Evolutionary conservation across 2,329 filamentous ascomycete species (phyloP).

Genomic region (Stenocarpella maydis): DNA sequence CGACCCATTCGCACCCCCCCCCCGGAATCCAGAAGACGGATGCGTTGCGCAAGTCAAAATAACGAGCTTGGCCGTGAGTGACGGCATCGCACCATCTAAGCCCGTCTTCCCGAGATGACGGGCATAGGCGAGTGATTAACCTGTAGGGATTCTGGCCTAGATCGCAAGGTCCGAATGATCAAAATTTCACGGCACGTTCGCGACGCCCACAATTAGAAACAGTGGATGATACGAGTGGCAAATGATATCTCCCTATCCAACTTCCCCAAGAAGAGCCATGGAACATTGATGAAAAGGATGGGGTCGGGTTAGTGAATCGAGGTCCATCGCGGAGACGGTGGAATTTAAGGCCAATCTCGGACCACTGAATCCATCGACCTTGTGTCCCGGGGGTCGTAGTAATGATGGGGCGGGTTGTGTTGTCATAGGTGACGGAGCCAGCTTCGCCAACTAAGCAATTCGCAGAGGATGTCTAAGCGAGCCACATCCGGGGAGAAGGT

Average conservation of each 20-base stretch:
- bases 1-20: conserved; percentile 11
- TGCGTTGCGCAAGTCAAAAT: conserved; percentile 8
- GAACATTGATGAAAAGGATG: conserved; percentile 15
- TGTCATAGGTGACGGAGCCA: conserved; percentile 12
- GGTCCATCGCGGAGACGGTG: conserved; percentile 19
- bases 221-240: conserved; percentile 29
- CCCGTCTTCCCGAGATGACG: conserved; percentile 32
- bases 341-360: conserved; percentile 23
- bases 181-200: conserved; percentile 28
- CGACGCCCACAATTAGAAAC: conserved; percentile 27
- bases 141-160: conserved; percentile 27
- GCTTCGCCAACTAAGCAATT: conserved; percentile 18
- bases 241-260: conserved; percentile 15
- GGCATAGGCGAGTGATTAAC: conserved; percentile 34
- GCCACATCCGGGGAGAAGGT: conserved; percentile 13
- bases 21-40: conserved; percentile 7
- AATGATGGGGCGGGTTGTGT: conserved; percentile 9
- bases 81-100: conserved; percentile 31
- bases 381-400: conserved; percentile 1
- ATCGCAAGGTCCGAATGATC: conserved; percentile 19
- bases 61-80: conserved; percentile 20
- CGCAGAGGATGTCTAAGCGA: conserved; percentile 9
- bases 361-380: conserved; percentile 22
- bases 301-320: conserved; percentile 10
- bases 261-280: conserved; percentile 21